Base-by-base conservation (phyloP, 73 alveolate genomes). In the Paramecium primaurelia region DNA sequence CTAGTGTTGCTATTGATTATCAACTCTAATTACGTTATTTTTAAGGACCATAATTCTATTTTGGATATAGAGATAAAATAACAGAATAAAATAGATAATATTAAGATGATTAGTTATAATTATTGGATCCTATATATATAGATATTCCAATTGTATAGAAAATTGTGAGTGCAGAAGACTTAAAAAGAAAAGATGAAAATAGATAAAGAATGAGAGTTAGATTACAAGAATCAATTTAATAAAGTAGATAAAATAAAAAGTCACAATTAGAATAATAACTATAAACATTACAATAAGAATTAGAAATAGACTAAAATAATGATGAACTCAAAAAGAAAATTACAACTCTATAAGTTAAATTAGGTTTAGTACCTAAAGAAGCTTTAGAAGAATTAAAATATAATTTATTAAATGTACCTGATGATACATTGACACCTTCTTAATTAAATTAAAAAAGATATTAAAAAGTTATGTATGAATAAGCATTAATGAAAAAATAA, bases 41-140 rank as follows among this genome's bases (percentile, higher is more conserved):
- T 16, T 16, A 44, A 44, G 91, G 91, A 18, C 38, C 71, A n/a
- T 37, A 73, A 73, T 80, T 4, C 8, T 80, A 80, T 26, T 80
- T n/a, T 44, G 91, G 91, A 49, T 80, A 80, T 47, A 80, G 91
- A 80, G 91, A 80, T 80, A 3, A 80, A 26, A 80, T 80, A 45
- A 14, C 77, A n/a, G 91, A 80, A 26, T 14, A 80, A 42, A 80
- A 80, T 80, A 42, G 71, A 80, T 45, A 22, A 22, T 22, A 25
- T n/a, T 12, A 25, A 45, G 44, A 45, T 20, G 91, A 80, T 44
- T 4, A 80, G 0, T 16, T 80, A 32, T 12, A n/a, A 80, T 80
- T 45, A 11, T 11, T 80, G 6, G 91, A 80, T 14, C 77, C 91
- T 4, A 22, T 80, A 44, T 45, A 42, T 6, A 80, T 80, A 28